These are phyloP conservation scores for Fusarium sp. DNA, from an alignment of 2,329 filamentous ascomycete species.

Conservation along the genomic window DNA sequence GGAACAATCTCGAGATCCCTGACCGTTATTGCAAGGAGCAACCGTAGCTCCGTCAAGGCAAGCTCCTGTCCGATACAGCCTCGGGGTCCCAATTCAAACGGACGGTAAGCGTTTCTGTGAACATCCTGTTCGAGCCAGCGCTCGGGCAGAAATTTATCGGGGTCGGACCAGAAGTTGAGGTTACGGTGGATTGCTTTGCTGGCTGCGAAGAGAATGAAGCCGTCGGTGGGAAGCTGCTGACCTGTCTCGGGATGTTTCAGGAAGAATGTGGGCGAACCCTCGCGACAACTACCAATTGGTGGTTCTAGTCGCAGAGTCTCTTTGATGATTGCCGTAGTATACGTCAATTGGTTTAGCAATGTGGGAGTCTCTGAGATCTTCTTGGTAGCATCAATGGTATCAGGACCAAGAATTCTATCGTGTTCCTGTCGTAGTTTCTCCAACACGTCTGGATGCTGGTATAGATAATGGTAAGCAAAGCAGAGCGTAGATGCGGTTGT, in stretches of 20 bases:
- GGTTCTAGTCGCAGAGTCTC: slow-evolving; percentile 10
- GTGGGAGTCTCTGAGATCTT: background rate
- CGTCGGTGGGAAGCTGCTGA: background rate
- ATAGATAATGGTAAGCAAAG: slow-evolving; percentile 8
- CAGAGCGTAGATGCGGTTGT: slow-evolving; percentile 6
- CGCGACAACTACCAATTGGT: background rate
- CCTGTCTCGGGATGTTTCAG: background rate
- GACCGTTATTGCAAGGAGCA: slow-evolving; percentile 1
- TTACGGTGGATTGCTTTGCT: slow-evolving; percentile 9
- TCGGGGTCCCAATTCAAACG: slow-evolving; percentile 5
- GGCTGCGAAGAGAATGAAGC: slow-evolving; percentile 15
- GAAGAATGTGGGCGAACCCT: slow-evolving; percentile 8
- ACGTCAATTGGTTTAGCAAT: slow-evolving; percentile 10
- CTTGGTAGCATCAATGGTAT: background rate
- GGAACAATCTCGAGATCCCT: slow-evolving; percentile 15
- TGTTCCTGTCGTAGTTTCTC: slow-evolving; percentile 1
- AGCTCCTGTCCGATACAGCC: slow-evolving; percentile 16
- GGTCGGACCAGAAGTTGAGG: background rate
- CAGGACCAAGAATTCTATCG: background rate
- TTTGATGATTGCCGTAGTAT: slow-evolving; percentile 13
- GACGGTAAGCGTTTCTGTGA: slow-evolving; percentile 3
- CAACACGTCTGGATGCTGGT: background rate
- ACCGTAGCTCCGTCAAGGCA: slow-evolving; percentile 8
- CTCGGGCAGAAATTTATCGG: slow-evolving; percentile 1
- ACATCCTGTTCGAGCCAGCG: background rate